Conservation (phyloP, 2,329 filamentous ascomycete species). For the Nigrospora oryzae region DNA sequence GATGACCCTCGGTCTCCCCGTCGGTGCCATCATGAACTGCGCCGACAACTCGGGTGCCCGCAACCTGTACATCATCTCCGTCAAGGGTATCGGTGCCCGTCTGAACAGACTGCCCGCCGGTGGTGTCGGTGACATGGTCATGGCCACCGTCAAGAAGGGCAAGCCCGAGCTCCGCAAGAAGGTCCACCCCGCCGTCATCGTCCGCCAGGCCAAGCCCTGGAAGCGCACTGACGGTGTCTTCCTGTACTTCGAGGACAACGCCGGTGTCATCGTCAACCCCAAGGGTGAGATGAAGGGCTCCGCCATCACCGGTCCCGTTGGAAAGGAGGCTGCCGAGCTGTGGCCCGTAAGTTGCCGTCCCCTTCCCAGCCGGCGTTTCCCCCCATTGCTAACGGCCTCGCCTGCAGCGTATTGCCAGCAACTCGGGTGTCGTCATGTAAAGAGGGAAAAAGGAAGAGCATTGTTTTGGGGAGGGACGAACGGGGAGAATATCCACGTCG, state of each 20-base stretch:
- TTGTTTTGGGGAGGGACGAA: background rate
- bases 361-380: background rate
- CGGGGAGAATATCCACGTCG: conserved; percentile 4
- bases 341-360: conserved; percentile 70
- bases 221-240: conserved; percentile 96
- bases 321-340: conserved; percentile 99
- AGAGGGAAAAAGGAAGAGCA: conserved; percentile 20
- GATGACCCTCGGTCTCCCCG: conserved; percentile 99
- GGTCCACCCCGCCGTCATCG: conserved; percentile 99
- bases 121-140: conserved; percentile 99
- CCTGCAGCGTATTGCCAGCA: conserved; percentile 89
- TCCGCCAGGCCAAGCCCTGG: conserved; percentile 99
- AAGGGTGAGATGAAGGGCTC: conserved; percentile 99
- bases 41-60: conserved; percentile 98
- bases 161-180: conserved; percentile 99
- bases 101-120: conserved; percentile 95
- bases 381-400: conserved; percentile 20
- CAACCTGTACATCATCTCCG: conserved; percentile 99
- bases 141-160: conserved; percentile 99
- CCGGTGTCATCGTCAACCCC: conserved; percentile 97
- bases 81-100: conserved; percentile 96
- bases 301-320: conserved; percentile 96
- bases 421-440: conserved; percentile 99
- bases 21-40: conserved; percentile 99
- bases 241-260: conserved; percentile 99